phyloP scores from a whole-genome alignment of 345 rosid genomes.

The Linum lewisii region DNA sequence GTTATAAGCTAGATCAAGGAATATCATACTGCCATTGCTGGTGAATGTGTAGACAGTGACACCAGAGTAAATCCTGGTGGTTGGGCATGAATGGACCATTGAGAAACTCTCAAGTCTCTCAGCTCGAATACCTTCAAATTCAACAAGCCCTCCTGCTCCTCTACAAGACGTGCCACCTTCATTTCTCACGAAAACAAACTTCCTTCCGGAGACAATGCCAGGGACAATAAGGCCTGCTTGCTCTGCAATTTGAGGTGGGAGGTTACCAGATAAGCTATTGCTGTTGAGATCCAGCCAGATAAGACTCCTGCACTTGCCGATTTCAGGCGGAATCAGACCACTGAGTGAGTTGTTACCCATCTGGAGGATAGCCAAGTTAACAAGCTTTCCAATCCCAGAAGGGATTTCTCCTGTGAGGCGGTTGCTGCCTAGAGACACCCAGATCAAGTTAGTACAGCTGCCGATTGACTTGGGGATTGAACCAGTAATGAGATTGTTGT shows the following conservation, averaged over 20 bases:
- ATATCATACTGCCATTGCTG: conserved; percentile 79
- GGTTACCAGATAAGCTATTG: conserved; percentile 48
- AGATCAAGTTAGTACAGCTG: conserved; percentile 68
- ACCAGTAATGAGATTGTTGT: conserved; percentile 73
- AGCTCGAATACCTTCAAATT: conserved; percentile 73
- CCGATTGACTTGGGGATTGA: conserved; percentile 62
- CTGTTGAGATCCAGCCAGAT: conserved; percentile 97
- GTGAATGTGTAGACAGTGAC: conserved; percentile 63
- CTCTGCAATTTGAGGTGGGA: conserved; percentile 57
- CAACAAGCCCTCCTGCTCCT: conserved; percentile 96
- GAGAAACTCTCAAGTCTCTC: conserved; percentile 58
- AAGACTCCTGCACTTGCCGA: conserved; percentile 68
- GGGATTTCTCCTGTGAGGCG: conserved; percentile 63
- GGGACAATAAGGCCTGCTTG: conserved; percentile 69
- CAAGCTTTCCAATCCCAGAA: conserved; percentile 49
- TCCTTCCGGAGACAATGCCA: conserved; percentile 81
- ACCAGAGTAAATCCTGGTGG: conserved; percentile 79
- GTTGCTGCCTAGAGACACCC: conserved; percentile 91
- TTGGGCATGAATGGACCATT: conserved; percentile 83
- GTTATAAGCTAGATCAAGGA: conserved; percentile 83
- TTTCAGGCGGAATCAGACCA: conserved; percentile 62
- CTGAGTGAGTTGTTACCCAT: conserved; percentile 78
- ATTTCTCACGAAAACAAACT: conserved; percentile 85
- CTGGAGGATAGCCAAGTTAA: conserved; percentile 65
- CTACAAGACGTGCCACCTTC: conserved; percentile 95